A percentile compares a stretch with the other conserved stretches of the same genome.
Conservation (phyloP, 2,329 filamentous ascomycete species). For the Bipolaris cookei region DNA sequence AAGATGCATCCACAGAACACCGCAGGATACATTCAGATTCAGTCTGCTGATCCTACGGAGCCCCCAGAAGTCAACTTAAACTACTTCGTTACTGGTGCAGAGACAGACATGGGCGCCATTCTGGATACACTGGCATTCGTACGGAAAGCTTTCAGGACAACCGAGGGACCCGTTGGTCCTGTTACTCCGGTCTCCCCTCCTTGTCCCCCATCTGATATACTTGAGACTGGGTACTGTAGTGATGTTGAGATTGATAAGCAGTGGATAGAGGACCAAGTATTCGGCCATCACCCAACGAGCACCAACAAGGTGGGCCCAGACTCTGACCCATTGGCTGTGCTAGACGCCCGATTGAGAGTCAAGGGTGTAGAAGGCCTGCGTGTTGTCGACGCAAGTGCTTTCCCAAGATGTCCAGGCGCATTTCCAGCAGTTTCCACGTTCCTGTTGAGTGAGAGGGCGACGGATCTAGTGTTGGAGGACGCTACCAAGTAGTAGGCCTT, state of each 20-base stretch:
- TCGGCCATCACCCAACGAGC: conserved; percentile 30
- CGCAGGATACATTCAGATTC: conserved; percentile 64
- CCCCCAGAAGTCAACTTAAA: conserved; percentile 60
- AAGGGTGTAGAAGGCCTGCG: conserved; percentile 58
- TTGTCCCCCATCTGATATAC: conserved; percentile 47
- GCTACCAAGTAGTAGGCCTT: background rate
- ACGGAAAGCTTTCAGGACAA: conserved; percentile 61
- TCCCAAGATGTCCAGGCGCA: conserved; percentile 53
- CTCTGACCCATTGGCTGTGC: conserved; percentile 40
- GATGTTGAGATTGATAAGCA: conserved; percentile 22
- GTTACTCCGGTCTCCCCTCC: conserved; percentile 47
- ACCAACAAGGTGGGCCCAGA: conserved; percentile 31
- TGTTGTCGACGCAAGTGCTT: conserved; percentile 48
- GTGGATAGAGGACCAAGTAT: conserved; percentile 29
- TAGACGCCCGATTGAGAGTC: conserved; percentile 45
- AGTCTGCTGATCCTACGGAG: conserved; percentile 65
- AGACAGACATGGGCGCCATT: conserved; percentile 59
- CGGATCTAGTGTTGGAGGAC: conserved; percentile 30
- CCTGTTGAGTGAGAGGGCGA: conserved; percentile 29
- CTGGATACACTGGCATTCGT: conserved; percentile 61
- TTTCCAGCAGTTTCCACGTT: conserved; percentile 60
- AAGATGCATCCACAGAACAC: conserved; percentile 67
- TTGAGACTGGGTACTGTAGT: conserved; percentile 27
- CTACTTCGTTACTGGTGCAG: conserved; percentile 55
- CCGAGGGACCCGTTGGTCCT: conserved; percentile 56